These are phyloP conservation scores for Bipolaris bicolor DNA, from an alignment of 2,329 filamentous ascomycete genomes.

Conservation along the genomic window DNA sequence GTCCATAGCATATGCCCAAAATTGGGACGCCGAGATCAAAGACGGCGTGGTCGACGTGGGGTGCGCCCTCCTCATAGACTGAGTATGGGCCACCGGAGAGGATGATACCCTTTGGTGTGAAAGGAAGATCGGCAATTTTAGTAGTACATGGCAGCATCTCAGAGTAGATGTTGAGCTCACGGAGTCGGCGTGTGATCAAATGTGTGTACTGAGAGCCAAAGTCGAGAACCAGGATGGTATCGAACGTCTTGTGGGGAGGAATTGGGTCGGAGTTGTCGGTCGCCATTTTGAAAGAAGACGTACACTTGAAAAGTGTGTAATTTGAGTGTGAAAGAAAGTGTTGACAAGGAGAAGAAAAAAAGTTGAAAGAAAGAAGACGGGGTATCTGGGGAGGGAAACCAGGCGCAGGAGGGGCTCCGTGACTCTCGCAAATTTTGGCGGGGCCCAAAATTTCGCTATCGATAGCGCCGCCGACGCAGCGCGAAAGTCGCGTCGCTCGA, in stretches of 20 bases:
- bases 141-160: slow-evolving; percentile 90
- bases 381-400: slow-evolving; percentile 9
- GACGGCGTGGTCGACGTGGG: slow-evolving; percentile 80
- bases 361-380: slow-evolving; percentile 9
- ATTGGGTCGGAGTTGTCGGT: slow-evolving; percentile 51
- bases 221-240: slow-evolving; percentile 75
- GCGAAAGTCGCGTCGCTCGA: slow-evolving; percentile 13
- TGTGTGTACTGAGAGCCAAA: slow-evolving; percentile 77
- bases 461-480: slow-evolving; percentile 6
- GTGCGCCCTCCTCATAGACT: slow-evolving; percentile 79
- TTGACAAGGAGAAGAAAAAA: slow-evolving; percentile 11
- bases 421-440: slow-evolving; percentile 23
- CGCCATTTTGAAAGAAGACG: slow-evolving; percentile 39
- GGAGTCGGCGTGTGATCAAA: slow-evolving; percentile 75
- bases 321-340: slow-evolving; percentile 18
- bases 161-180: slow-evolving; percentile 80
- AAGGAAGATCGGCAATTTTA: slow-evolving; percentile 76
- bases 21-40: slow-evolving; percentile 74
- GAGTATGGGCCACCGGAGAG: slow-evolving; percentile 75
- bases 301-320: slow-evolving; percentile 10
- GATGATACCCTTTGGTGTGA: slow-evolving; percentile 84
- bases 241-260: slow-evolving; percentile 59
- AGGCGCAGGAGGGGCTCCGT: slow-evolving; percentile 19
- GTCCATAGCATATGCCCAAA: slow-evolving; percentile 68
- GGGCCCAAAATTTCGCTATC: slow-evolving; percentile 22